Evolutionary conservation across 1,284 basidiomycete genomes (phyloP), one percentile per base, ranked within the genome.

Genomic region (Sanghuangporus sanghuang): DNA sequence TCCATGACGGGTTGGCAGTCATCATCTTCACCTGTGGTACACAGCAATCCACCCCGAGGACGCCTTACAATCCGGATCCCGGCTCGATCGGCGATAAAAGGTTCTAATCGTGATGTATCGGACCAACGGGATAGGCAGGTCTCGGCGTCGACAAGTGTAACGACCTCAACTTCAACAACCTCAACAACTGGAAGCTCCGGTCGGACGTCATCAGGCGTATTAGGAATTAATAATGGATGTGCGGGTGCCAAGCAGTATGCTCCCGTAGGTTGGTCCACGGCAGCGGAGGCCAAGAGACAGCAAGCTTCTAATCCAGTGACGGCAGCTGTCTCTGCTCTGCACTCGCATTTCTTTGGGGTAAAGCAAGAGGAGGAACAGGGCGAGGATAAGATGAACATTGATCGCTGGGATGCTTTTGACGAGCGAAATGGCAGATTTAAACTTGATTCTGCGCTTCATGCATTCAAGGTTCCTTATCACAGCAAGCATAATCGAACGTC

Each of bases 31-130:
- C 58, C 58, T 3, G 49, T 38, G 18, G 23, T 39, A 18, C 39
- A 27, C 32, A 9, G 27, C 16, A 32, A 32, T 36, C 32, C 38
- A 18, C 55, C 55, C 9, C 60, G 40, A 27, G 52, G 50, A 32
- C 60, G 57, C 21, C 52, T 65, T 12, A 62, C 61, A 1, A 65
- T 65, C 23, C 64, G 64, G 8, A 62, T 65, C 38, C 64, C 64
- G 2, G 61, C 64, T 27, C 52, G 44, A 6, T 32, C 46, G 6
- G 18, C 59, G 6, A 23, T 50, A 18, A 61, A 50, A 58, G 36
- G 56, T 49, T 12, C n/a, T 50, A 14, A 14, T 42, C 42, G 40
- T 44, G 32, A 21, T n/a, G 7, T 14, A 16, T 12, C 6, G 35
- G 48, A 8, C 3, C 18, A 52, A 16, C n/a, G n/a, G 39, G 35